phyloP scores from a whole-genome alignment of 345 rosid species.

The Acer saccharum region DNA sequence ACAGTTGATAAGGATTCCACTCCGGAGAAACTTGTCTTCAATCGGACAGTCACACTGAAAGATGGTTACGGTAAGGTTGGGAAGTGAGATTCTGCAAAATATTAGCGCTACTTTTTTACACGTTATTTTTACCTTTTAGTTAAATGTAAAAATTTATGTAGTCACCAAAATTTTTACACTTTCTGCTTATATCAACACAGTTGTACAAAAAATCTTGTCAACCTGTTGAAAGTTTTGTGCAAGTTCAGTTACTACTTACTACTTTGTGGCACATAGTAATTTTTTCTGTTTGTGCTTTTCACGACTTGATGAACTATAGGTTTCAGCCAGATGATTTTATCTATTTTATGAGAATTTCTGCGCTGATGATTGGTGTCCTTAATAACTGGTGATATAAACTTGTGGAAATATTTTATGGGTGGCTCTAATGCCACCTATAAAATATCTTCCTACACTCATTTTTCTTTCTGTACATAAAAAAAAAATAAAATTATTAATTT shows the following conservation, averaged over 20 bases:
- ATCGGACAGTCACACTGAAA: conserved; percentile 77
- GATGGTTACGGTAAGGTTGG: conserved; percentile 57
- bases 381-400: too few relatives aligned
- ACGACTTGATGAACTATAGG: background rate
- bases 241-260: background rate
- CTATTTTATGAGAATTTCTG: too few relatives aligned
- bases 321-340: background rate
- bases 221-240: background rate
- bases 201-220: background rate
- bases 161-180: background rate
- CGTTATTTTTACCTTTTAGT: background rate
- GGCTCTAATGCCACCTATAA: too few relatives aligned
- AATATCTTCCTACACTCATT: too few relatives aligned
- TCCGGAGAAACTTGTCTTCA: conserved; percentile 71
- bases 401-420: too few relatives aligned
- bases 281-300: background rate
- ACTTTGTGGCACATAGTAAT: background rate
- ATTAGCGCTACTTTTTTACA: background rate
- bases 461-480: too few relatives aligned
- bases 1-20: conserved; percentile 77
- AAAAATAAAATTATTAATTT: too few relatives aligned
- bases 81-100: conserved; percentile 33
- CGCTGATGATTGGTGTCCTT: too few relatives aligned
- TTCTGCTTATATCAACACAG: background rate
- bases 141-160: background rate